Percentiles rank a stretch among this genome's conserved stretches.
Evolutionary conservation across 805 yeast species (phyloP).

Genomic region (Candida peoriensis): DNA sequence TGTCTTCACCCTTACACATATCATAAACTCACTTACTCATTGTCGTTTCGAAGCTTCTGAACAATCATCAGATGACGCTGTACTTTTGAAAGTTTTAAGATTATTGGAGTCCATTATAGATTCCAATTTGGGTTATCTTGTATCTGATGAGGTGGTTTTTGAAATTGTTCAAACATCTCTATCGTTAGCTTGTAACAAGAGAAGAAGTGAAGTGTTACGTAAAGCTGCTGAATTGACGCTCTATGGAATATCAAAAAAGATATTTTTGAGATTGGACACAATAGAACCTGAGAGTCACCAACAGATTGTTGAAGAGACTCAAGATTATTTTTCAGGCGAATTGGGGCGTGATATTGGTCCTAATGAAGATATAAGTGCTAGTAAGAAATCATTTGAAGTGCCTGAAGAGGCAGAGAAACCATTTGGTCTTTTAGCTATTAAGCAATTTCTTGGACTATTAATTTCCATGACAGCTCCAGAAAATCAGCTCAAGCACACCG

Average conservation of each 20-base stretch:
- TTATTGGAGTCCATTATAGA: constrained; percentile 63
- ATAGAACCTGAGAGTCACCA: constrained; percentile 43
- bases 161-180: constrained; percentile 90
- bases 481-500: constrained; percentile 80
- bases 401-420: constrained; percentile 31
- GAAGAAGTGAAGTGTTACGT: constrained; percentile 84
- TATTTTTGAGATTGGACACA: constrained; percentile 55
- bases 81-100: constrained; percentile 74
- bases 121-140: constrained; percentile 57
- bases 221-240: constrained; percentile 84
- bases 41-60: constrained; percentile 96
- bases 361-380: constrained; percentile 41
- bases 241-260: constrained; percentile 59
- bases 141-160: constrained; percentile 77
- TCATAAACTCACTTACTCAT: constrained; percentile 70
- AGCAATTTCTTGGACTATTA: constrained; percentile 70
- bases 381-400: constrained; percentile 21
- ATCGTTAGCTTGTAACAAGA: constrained; percentile 86
- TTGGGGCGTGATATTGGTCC: constrained; percentile 47
- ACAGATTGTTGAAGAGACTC: constrained; percentile 39
- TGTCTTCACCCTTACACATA: constrained; percentile 54
- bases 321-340: constrained; percentile 40
- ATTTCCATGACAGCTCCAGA: constrained; percentile 78
- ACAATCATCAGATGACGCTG: constrained; percentile 87
- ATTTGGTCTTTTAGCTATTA: constrained; percentile 70